A percentile compares a stretch with the other conserved stretches of the same genome.
Conservation (phyloP, 2,329 filamentous ascomycete species). For the Ophiostoma sp. region DNA sequence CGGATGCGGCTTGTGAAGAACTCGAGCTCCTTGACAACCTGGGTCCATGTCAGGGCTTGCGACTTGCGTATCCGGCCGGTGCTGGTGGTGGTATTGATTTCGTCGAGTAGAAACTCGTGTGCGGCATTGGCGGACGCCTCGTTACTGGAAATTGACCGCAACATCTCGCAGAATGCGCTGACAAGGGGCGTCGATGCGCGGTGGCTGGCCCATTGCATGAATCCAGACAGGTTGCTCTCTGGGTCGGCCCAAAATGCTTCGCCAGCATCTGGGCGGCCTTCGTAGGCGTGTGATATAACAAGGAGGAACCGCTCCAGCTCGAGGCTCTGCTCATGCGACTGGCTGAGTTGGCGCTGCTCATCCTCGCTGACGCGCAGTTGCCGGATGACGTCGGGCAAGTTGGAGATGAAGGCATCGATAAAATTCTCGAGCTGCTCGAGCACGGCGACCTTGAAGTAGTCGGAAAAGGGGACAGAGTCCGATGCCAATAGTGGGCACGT, state of each 20-base stretch:
- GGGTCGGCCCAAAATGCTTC: conserved; percentile 87
- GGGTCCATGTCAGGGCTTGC: conserved; percentile 82
- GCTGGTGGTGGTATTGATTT: conserved; percentile 53
- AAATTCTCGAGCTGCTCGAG: conserved; percentile 83
- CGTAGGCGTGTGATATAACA: conserved; percentile 86
- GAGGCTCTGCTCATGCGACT: conserved; percentile 60
- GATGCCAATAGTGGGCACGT: conserved; percentile 65
- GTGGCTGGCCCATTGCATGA: conserved; percentile 94
- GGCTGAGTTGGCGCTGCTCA: conserved; percentile 67
- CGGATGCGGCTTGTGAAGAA: conserved; percentile 76
- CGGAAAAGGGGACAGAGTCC: conserved; percentile 64
- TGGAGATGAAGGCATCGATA: conserved; percentile 87
- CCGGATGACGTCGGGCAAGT: conserved; percentile 87
- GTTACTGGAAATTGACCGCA: conserved; percentile 80
- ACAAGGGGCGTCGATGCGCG: conserved; percentile 93
- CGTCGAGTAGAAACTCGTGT: conserved; percentile 84
- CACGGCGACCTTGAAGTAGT: conserved; percentile 64
- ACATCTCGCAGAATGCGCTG: conserved; percentile 93
- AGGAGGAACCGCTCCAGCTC: conserved; percentile 87
- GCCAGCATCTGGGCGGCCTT: conserved; percentile 76
- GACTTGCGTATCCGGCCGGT: conserved; percentile 75
- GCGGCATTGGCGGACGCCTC: conserved; percentile 77
- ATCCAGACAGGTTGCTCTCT: conserved; percentile 89
- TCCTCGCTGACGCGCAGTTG: conserved; percentile 85
- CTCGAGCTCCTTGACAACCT: conserved; percentile 85